Evolutionary conservation across 345 rosid genomes (phyloP), one percentile per base, ranked within the genome.

Genomic region (Hibiscus trionum): DNA sequence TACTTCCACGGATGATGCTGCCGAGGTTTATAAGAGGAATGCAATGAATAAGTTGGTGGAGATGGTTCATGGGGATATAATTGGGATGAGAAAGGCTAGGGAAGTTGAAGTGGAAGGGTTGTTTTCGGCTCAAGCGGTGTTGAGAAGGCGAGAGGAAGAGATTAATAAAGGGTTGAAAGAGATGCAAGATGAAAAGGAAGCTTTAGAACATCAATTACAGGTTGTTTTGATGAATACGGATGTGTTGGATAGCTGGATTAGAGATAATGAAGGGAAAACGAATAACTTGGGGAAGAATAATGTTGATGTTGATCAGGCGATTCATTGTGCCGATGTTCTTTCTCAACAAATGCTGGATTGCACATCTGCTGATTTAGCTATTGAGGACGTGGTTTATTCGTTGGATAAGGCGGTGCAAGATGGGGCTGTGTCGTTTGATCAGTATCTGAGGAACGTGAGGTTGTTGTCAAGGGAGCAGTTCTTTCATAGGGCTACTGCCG

Each of bases 391-490:
- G 33, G 81, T 95, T 24, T 95, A 90, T 70, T 75, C 94, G 0
- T 69, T 92, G 76, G 99, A 95, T 50, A 90, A 90, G 80, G 93
- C 94, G 0, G 83, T 84, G 67, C 90, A 83, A 72, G 93, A 86
- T 61, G 93, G 93, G 35, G 73, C 73, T 0, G 76, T 92, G 47
- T 82, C 93, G 0, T 89, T 90, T 73, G 97, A 89, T 85, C 96
- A 85, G 82, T 95, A 95, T 68, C 72, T 95, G 87, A 87, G 96
- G 87, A 89, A 80, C 75, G 89, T 95, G 59, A 92, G 99, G 80
- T 70, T 87, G 83, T 75, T 95, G 87, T 92, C 97, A 0, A 85
- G 99, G 15, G 96, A 95, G 53, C 99, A 95, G 86, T 95, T 95
- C 71, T 92, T 95, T 21, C 90, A 89, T 29, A 76, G 93, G 66